Evolutionary conservation across 2,329 filamentous ascomycete genomes (phyloP).

Genomic region (Penicillium frequentans): DNA sequence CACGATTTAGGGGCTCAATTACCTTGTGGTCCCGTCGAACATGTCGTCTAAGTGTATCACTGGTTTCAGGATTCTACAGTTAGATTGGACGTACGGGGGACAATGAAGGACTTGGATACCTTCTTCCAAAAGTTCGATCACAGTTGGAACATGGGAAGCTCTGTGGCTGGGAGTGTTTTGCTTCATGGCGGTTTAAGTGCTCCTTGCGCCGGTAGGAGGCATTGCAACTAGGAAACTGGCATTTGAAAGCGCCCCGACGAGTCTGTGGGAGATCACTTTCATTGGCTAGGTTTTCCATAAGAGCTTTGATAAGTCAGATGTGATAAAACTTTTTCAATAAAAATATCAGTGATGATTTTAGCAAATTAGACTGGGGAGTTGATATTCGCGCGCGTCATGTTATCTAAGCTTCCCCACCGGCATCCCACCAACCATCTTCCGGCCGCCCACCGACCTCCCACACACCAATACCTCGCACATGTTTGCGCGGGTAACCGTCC

Average conservation of each 20-base stretch:
- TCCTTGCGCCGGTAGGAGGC: slow-evolving; percentile 26
- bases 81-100: not conserved
- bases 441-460: not conserved
- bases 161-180: slow-evolving; percentile 15
- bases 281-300: not conserved
- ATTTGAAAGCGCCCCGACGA: not conserved
- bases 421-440: not conserved
- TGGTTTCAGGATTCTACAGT: slow-evolving; percentile 1
- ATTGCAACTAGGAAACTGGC: slow-evolving; percentile 17
- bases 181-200: slow-evolving; percentile 25
- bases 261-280: not conserved
- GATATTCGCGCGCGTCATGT: not conserved
- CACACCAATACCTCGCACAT: not conserved
- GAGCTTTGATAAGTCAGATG: not conserved
- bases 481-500: too few relatives aligned
- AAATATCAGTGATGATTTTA: not conserved
- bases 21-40: slow-evolving; percentile 15
- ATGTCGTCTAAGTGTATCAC: slow-evolving; percentile 32
- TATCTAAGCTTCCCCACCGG: not conserved
- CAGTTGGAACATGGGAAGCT: slow-evolving; percentile 17
- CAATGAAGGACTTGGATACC: slow-evolving; percentile 6
- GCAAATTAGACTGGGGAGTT: not conserved
- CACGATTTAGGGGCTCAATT: slow-evolving; percentile 8
- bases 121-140: slow-evolving; percentile 15
- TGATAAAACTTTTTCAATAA: not conserved